phyloP scores from a whole-genome alignment of 2,329 filamentous ascomycete species.

The Scorias spongiosa region DNA sequence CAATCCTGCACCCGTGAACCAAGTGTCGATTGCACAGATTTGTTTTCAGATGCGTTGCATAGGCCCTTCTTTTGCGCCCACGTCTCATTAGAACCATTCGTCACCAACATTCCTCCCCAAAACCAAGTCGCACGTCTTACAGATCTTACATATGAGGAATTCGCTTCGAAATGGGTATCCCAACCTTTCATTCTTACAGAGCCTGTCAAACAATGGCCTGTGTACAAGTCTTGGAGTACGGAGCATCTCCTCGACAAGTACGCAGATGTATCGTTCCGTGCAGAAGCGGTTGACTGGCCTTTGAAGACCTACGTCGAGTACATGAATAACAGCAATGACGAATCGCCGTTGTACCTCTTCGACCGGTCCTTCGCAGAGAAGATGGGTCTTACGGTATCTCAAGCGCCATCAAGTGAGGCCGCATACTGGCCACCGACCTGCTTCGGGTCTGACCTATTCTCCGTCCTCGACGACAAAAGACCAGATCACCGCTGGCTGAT shows the following conservation, averaged over 20 bases:
- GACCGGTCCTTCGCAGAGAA: conserved; percentile 77
- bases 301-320: conserved; percentile 69
- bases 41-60: conserved; percentile 84
- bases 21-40: conserved; percentile 53
- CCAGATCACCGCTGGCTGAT: conserved; percentile 90
- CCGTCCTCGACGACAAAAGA: conserved; percentile 58
- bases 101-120: conserved; percentile 50
- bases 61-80: conserved; percentile 82
- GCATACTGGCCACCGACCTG: conserved; percentile 68
- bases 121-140: conserved; percentile 61
- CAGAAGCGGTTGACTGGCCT: conserved; percentile 88
- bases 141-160: conserved; percentile 57
- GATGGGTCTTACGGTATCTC: conserved; percentile 50
- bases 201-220: conserved; percentile 70
- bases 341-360: conserved; percentile 86
- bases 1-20: conserved; percentile 39
- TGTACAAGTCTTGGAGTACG: conserved; percentile 58
- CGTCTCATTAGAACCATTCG: conserved; percentile 51
- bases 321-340: conserved; percentile 64
- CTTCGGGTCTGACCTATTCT: conserved; percentile 76
- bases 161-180: conserved; percentile 59
- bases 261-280: conserved; percentile 56
- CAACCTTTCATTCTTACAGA: conserved; percentile 75
- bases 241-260: conserved; percentile 51
- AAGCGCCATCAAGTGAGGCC: conserved; percentile 27